These are phyloP conservation scores for Ajuga chamaepitys DNA, from an alignment of 257 asterid species.

Conservation along the genomic window DNA sequence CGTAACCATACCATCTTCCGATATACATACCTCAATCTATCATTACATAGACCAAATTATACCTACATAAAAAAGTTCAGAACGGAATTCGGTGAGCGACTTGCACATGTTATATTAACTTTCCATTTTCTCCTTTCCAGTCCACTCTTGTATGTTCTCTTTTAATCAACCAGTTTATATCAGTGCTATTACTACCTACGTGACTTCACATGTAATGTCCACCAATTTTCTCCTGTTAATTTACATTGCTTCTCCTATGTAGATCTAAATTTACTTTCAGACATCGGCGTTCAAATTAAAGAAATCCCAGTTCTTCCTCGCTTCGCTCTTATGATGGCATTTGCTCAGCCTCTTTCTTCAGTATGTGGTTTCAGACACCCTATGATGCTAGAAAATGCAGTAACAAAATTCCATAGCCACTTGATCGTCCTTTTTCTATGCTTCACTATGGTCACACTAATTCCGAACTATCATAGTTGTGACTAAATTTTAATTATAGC, in stretches of 20 bases:
- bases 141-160: neutral
- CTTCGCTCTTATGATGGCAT: conserved; percentile 85
- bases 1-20: neutral
- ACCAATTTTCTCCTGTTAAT: neutral
- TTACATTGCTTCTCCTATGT: conserved; percentile 14
- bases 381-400: neutral
- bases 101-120: conserved; percentile 1
- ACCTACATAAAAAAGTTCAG: neutral
- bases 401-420: neutral
- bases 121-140: neutral
- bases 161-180: neutral
- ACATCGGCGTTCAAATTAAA: conserved; percentile 38
- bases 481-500: neutral
- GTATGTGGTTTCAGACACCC: conserved; percentile 33
- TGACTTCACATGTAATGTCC: neutral
- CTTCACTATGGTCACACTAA: neutral
- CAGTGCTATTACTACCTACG: neutral
- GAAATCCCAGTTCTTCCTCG: conserved; percentile 64
- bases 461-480: neutral
- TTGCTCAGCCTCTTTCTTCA: conserved; percentile 59
- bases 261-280: conserved; percentile 48
- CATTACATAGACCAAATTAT: neutral
- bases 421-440: neutral
- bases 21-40: neutral
- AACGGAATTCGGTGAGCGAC: neutral